Conservation (phyloP, 331 rosid genomes). For the Malus hybrid region DNA sequence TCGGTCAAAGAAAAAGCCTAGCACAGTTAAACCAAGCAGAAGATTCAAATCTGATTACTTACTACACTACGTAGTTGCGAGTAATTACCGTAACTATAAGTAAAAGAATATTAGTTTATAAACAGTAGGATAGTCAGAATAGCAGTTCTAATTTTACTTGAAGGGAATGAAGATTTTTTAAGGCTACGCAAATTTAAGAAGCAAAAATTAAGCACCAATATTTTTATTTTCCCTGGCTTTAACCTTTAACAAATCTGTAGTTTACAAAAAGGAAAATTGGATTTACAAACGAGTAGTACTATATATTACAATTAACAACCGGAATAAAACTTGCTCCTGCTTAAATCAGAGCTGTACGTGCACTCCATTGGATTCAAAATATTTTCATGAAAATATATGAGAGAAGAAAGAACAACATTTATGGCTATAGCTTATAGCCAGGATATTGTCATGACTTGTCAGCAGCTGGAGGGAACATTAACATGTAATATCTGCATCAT, state of each 20-base stretch:
- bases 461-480: not conserved
- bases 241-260: not conserved
- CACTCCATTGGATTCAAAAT: not conserved
- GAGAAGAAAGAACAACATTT: no score
- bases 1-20: not conserved
- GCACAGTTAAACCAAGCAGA: no score
- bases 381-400: not conserved
- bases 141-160: not conserved
- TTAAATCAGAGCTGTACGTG: not conserved
- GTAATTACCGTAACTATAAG: no score
- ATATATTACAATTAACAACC: no score
- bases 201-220: not conserved
- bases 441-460: not conserved
- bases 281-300: no score
- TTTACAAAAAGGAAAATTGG: not conserved
- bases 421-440: no score
- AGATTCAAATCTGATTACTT: no score
- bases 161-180: not conserved
- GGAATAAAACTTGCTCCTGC: no score
- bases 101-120: no score
- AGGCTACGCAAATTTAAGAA: not conserved
- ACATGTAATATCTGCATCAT: not conserved
- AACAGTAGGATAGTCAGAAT: no score
- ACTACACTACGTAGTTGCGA: no score
- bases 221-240: not conserved